phyloP scores from a whole-genome alignment of 768 basidiomycete species.

The Boletus sp. region DNA sequence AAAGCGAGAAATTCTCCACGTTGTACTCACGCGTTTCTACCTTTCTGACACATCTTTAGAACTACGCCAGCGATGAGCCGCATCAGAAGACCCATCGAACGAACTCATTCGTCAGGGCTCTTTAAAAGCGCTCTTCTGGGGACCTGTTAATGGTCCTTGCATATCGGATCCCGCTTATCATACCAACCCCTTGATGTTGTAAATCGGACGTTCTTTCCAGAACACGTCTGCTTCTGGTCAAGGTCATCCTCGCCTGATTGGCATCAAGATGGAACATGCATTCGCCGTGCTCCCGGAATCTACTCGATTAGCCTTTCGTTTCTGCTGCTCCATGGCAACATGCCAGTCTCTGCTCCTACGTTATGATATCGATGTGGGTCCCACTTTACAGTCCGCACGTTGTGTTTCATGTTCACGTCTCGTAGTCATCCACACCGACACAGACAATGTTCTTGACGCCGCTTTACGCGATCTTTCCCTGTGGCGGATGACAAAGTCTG shows the following conservation, averaged over 20 bases:
- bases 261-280: background rate
- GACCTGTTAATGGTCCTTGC: background rate
- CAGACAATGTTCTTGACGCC: background rate
- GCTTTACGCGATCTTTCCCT: background rate
- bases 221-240: background rate
- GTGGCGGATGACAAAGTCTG: background rate
- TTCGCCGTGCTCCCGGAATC: background rate
- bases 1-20: constrained; percentile 1
- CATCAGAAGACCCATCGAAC: background rate
- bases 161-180: background rate
- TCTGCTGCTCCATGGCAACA: background rate
- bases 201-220: constrained; percentile 2
- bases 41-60: background rate
- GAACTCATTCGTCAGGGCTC: background rate
- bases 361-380: background rate
- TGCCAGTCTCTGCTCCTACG: background rate
- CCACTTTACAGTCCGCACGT: background rate
- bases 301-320: background rate
- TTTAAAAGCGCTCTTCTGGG: background rate
- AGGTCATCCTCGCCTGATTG: background rate
- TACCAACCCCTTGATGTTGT: constrained; percentile 2
- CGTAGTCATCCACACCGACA: background rate
- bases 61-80: background rate
- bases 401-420: background rate
- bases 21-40: background rate